phyloP scores from a whole-genome alignment of 768 basidiomycete genomes.

The Botryobasidium botryosum region DNA sequence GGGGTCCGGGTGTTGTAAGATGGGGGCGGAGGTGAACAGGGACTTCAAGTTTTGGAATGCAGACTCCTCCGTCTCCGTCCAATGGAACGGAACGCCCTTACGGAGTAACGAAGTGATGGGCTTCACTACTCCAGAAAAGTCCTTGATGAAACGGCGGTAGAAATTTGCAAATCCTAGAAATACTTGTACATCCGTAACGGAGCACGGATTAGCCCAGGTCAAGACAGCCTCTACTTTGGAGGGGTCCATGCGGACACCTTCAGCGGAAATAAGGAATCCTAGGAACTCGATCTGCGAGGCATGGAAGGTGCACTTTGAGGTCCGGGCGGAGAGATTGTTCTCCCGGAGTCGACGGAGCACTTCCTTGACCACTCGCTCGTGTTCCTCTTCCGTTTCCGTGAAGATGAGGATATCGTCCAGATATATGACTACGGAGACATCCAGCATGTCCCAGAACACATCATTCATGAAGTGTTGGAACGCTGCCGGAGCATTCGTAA shows the following conservation, averaged over 20 bases:
- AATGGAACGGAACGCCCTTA: conserved; percentile 2
- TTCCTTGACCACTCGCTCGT: conserved; percentile 7
- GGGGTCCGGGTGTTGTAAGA: conserved; percentile 10
- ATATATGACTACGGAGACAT: conserved; percentile 10
- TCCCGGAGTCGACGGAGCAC: conserved; percentile 12
- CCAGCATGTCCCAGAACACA: conserved; percentile 11
- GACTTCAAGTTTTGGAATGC: conserved; percentile 7
- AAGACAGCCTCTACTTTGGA: conserved; percentile 1
- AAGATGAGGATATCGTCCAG: conserved; percentile 16
- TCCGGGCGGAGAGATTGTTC: conserved; percentile 9
- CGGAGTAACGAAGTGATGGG: conserved; percentile 5
- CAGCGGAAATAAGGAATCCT: conserved; percentile 7
- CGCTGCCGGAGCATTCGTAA: conserved; percentile 14
- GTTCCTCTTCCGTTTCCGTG: conserved; percentile 9
- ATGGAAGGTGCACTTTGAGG: conserved; percentile 14
- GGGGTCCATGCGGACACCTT: conserved; percentile 3
- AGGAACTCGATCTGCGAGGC: conserved; percentile 12
- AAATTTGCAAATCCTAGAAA: conserved; percentile 17
- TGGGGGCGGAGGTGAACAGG: conserved; percentile 6
- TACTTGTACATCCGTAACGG: conserved; percentile 11
- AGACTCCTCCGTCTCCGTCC: not conserved
- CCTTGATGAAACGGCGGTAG: conserved; percentile 15
- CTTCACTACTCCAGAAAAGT: conserved; percentile 10
- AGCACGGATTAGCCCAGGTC: conserved; percentile 12
- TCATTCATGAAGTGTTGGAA: conserved; percentile 16